Evolutionary conservation across 2,329 filamentous ascomycete species (phyloP).

Genomic region (Aspergillus arachidicola): DNA sequence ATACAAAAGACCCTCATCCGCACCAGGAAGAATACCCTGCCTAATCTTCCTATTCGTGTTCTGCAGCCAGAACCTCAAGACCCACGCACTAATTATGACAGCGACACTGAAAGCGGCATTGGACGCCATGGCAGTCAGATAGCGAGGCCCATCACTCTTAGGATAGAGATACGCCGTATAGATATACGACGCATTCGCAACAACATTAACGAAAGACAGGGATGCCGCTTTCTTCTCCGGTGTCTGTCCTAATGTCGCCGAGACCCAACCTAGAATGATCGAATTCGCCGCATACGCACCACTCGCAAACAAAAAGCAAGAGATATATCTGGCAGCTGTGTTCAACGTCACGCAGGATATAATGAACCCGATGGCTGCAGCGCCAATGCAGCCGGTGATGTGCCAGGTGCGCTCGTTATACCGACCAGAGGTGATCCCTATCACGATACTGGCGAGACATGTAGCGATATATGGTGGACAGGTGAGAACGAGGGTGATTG

Average conservation of each 20-base stretch:
- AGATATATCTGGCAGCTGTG: slow-evolving; percentile 20
- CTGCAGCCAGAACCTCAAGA: background rate
- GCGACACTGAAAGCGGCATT: background rate
- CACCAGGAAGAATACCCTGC: background rate
- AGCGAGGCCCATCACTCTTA: slow-evolving; percentile 30
- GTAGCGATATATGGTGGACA: slow-evolving; percentile 21
- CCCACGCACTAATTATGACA: background rate
- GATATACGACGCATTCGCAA: slow-evolving; percentile 44
- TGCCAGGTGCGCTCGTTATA: slow-evolving; percentile 18
- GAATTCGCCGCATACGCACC: slow-evolving; percentile 40
- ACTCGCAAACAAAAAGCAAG: slow-evolving; percentile 36
- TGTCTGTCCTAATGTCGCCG: slow-evolving; percentile 36
- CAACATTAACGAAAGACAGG: slow-evolving; percentile 41
- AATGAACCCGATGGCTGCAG: slow-evolving; percentile 19
- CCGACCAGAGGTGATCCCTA: slow-evolving; percentile 8
- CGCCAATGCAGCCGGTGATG: slow-evolving; percentile 15
- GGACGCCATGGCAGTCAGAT: slow-evolving; percentile 27
- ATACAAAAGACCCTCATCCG: background rate
- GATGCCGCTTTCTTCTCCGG: slow-evolving; percentile 44
- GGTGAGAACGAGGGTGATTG: slow-evolving; percentile 53
- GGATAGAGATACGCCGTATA: slow-evolving; percentile 46
- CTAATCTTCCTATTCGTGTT: background rate
- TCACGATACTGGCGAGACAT: background rate
- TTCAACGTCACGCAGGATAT: slow-evolving; percentile 9
- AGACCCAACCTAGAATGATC: slow-evolving; percentile 40